Conservation (phyloP, 345 rosid species). For the Pistacia integerrima region DNA sequence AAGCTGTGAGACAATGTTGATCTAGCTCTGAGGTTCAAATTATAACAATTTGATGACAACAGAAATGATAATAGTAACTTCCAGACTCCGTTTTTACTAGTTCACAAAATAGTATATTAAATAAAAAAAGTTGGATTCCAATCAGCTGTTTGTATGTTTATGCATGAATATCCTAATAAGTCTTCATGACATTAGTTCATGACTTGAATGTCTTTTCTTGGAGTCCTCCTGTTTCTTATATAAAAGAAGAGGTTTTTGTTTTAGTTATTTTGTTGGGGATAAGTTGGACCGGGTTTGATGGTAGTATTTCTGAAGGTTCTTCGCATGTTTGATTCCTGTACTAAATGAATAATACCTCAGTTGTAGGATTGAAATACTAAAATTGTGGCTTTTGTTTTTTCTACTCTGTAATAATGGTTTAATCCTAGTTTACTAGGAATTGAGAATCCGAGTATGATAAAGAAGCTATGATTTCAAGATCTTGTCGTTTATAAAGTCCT, state of each 20-base stretch:
- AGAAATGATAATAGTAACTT: background rate
- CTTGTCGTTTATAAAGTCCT: background rate
- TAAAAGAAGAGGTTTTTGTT: background rate
- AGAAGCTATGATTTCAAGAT: background rate
- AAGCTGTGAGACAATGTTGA: background rate
- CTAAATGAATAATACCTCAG: background rate
- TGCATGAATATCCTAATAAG: too few species aligned
- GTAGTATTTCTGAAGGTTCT: background rate
- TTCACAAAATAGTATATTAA: too few species aligned
- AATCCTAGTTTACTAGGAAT: background rate
- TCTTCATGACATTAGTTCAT: too few species aligned
- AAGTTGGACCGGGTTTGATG: background rate
- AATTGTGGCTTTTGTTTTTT: background rate
- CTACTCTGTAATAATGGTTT: background rate
- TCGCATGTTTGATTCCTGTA: background rate
- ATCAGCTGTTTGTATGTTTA: too few species aligned
- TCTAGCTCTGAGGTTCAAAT: background rate
- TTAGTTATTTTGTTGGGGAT: background rate
- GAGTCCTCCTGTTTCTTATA: too few species aligned
- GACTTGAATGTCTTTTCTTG: too few species aligned
- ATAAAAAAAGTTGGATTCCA: too few species aligned
- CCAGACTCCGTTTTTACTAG: too few species aligned
- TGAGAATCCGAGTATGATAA: background rate
- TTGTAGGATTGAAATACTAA: background rate
- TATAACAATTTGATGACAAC: background rate